Base-by-base conservation (phyloP, 116 monocot genomes). In the Phalaenopsis hybrid region DNA sequence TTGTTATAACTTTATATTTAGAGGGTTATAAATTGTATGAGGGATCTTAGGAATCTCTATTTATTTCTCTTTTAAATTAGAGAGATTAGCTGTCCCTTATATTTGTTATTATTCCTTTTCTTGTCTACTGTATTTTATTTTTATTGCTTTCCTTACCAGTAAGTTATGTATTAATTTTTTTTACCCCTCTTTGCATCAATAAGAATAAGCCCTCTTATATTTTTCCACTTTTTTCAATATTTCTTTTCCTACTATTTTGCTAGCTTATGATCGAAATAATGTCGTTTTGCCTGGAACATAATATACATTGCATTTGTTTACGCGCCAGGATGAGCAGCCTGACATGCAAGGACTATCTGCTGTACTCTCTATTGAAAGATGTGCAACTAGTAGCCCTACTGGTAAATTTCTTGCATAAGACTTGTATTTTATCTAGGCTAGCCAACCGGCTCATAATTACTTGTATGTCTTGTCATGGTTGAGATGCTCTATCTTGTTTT, bases 311-410 rank as follows among this genome's bases (percentile, higher is more conserved):
- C 20, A 44, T 68, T 61, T 86, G 49, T 68, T 84, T 37, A 57
- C 15, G 20, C 88, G 81, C 79, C 90, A 97, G 98, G 98, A 98
- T 88, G 95, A 98, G 77, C 98, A 98, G 82, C 85, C 98, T 44
- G 93, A 95, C 83, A 81, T 98, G 82, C 98, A 94, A 83, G 98
- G 98, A 44, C 82, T 98, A 58, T 85, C 93, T 44, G 82, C 92
- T 85, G 79, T 89, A 65, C 80, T 98, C 25, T 94, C 93, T 72
- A 87, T 51, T 76, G 94, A 98, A 85, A 98, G 95, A 90, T 92
- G 80, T 84, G 93, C 95, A 57, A 94, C 94, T 58, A 91, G 44
- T 78, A 97, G 94, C 48, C 90, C 93, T 70, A 93, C 94, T 80
- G 97, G 96, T 94, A 91, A 57, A 59, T 13, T 78, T 4, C 55